Conservation (phyloP, 1,284 basidiomycete species). For the Pyrrhoderma noxium region DNA sequence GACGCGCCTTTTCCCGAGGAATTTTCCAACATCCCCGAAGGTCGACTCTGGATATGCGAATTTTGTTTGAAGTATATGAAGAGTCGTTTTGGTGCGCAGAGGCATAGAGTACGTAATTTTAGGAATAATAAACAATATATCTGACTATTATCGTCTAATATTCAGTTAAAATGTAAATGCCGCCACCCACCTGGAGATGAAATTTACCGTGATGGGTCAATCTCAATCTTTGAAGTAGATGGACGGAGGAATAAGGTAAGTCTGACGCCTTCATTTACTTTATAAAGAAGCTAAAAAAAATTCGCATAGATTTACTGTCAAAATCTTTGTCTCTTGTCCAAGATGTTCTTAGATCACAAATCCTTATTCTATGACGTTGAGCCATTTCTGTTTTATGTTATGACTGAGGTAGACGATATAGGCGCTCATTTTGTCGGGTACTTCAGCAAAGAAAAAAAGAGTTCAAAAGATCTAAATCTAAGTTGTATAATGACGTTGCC, state of each 20-base stretch:
- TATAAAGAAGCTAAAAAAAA: constrained; percentile 7
- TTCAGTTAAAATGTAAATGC: constrained; percentile 88
- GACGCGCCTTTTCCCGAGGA: constrained; percentile 99
- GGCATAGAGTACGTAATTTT: constrained; percentile 72
- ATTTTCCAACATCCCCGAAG: constrained; percentile 90
- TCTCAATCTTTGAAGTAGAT: constrained; percentile 97
- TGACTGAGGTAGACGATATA: constrained; percentile 84
- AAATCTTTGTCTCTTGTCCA: constrained; percentile 96
- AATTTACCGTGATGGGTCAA: constrained; percentile 85
- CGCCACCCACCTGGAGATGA: constrained; percentile 97
- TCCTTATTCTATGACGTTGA: constrained; percentile 99
- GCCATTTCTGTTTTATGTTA: constrained; percentile 98
- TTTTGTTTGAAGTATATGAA: constrained; percentile 99
- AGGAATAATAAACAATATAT: too few relatives aligned
- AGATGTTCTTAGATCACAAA: constrained; percentile 99
- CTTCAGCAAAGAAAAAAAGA: constrained; percentile 98
- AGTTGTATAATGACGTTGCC: constrained; percentile 99
- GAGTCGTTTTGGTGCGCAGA: constrained; percentile 78
- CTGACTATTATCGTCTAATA: too few relatives aligned
- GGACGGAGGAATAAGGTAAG: constrained; percentile 91
- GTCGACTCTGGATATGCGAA: constrained; percentile 94
- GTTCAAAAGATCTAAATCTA: constrained; percentile 92
- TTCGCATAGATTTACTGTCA: constrained; percentile 87
- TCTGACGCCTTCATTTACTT: constrained; percentile 12
- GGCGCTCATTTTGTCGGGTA: constrained; percentile 97